Base-by-base conservation (phyloP, 345 rosid species). In the Rubroshorea leprosula region DNA sequence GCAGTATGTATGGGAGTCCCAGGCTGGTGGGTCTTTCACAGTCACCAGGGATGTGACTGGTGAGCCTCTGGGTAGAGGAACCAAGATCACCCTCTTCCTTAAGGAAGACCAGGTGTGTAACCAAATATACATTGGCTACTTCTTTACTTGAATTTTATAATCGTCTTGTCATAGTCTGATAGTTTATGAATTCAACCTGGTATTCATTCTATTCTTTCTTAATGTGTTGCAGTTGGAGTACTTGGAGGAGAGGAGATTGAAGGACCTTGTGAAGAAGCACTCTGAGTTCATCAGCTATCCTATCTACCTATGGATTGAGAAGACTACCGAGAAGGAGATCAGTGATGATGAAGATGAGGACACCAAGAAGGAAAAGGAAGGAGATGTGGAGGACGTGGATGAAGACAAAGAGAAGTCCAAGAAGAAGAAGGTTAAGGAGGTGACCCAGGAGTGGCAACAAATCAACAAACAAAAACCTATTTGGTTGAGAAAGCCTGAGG, bases 221-320 rank as follows among this genome's bases (percentile, higher is more conserved):
- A 3, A 31, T 19, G n/a, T 15, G 9, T 12, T 60, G 19, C 26
- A 70, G 78, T 68, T 71, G 0, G 79, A 75, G 57, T 71, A 71
- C 49, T 62, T 75, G 64, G 79, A 75, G 24, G 79, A 75, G 68
- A 67, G 76, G 58, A 71, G 66, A 64, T 56, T 75, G 35, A 75
- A 71, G 68, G 79, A 75, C 58, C 73, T 75, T 21, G 73, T 75
- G 51, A 75, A 75, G 62, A 75, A 75, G 71, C 79, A 75, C 31
- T 71, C 79, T 18, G 79, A 75, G 61, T 75, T 75, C 66, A 75
- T 75, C 51, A 75, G 79, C 57, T 75, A 71, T 23, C 79, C 76
- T 2, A 75, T 75, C 45, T 71, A 64, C 50, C 58, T 75, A 2
- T 75, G 79, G 79, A 61, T 73, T 2, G 76, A 75, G 76, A 75